phyloP scores from a whole-genome alignment of 495 filamentous ascomycete genomes.

The Lentithecium fluviatile region DNA sequence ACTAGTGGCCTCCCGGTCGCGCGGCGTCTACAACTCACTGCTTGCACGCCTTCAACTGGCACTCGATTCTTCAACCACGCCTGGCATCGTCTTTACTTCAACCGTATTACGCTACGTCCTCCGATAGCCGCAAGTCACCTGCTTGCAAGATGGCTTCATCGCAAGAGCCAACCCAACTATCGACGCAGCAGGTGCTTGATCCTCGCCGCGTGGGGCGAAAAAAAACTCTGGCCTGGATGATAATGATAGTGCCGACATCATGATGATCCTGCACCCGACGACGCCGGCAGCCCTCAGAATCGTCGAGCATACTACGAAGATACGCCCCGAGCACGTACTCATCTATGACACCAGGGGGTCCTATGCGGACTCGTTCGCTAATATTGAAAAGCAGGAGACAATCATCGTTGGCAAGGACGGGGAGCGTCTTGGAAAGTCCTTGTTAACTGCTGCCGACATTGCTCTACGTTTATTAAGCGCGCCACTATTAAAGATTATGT shows the following conservation, averaged over 20 bases:
- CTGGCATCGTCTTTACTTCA: not conserved
- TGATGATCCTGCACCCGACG: conserved; percentile 82
- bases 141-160: conserved; percentile 37
- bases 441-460: conserved; percentile 54
- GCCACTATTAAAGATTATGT: conserved; percentile 61
- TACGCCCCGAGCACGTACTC: conserved; percentile 59
- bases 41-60: not conserved
- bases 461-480: conserved; percentile 68
- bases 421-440: conserved; percentile 20
- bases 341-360: conserved; percentile 24
- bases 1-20: not conserved
- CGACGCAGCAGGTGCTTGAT: conserved; percentile 79
- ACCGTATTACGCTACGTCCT: not conserved
- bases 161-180: conserved; percentile 56
- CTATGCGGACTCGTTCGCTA: conserved; percentile 37
- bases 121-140: not conserved
- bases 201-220: conserved; percentile 72
- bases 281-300: conserved; percentile 68
- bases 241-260: conserved; percentile 78
- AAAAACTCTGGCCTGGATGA: conserved; percentile 75
- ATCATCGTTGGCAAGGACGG: conserved; percentile 45
- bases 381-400: conserved; percentile 53
- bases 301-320: conserved; percentile 55
- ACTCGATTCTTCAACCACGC: too few relatives aligned
- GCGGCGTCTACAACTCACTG: not conserved